Evolutionary conservation across 1,284 basidiomycete genomes (phyloP), one percentile per base, ranked within the genome.

Genomic region (Sutorius eximius): DNA sequence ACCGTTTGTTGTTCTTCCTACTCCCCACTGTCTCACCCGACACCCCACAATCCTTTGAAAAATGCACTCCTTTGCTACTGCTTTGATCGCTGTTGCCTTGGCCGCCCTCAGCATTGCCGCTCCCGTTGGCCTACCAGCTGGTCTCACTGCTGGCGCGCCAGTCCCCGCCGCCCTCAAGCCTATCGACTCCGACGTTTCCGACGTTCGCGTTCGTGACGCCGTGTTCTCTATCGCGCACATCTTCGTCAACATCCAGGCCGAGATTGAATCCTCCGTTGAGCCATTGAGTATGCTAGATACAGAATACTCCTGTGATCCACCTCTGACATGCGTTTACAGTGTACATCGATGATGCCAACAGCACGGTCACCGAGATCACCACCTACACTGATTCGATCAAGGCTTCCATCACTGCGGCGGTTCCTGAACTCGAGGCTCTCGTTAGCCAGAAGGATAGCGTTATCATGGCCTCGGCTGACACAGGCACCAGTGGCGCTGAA

Each of bases 51-150:
- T 76, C 76, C 56, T 75, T 78, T 66, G 55, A 65, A 68, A 67
- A 68, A 81, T 81, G 80, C 73, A 68, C 70, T 77, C 77, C 59
- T 77, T 80, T 61, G 51, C 75, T 61, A 66, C 73, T 60, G 52
- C 72, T 69, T 49, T 75, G 63, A 69, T 76, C 53, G 61, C 73
- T 55, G 64, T 75, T 50, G 72, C 75, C 48, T 69, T 79, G 59
- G 57, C 51, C 27, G 58, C 64, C 55, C 59, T 72, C 41, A 20
- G 61, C 29, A 51, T 52, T 16, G 59, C 66, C 32, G 58, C 49
- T 29, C 64, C 66, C 3, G n/a, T 69, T 51, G 52, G 3, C 27
- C 15, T 41, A 1, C 18, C 32, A 6, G 13, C 2, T 15, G 16
- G 2, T n/a, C n/a, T n/a, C n/a, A 13, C 27, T 5, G 15, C 3